phyloP scores from a whole-genome alignment of 441 rosid genomes.

The Raphanus hybrid region DNA sequence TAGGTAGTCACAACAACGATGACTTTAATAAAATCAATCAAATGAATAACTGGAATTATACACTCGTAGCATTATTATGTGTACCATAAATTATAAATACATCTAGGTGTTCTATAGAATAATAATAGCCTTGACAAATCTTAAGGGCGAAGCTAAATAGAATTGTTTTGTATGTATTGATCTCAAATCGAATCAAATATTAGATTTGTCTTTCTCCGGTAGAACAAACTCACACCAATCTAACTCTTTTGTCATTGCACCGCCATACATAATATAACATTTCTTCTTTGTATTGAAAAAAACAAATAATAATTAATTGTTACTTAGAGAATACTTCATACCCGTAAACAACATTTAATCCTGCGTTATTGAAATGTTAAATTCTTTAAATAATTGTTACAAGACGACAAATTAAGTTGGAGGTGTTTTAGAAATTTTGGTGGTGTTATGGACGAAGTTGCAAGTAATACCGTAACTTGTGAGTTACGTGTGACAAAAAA shows the following conservation, averaged over 20 bases:
- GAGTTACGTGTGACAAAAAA: background rate
- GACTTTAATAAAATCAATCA: constrained; percentile 4
- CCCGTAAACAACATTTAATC: constrained; percentile 1
- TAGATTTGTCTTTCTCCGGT: too few species aligned
- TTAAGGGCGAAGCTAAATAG: too few species aligned
- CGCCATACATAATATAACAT: too few species aligned
- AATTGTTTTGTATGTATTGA: too few species aligned
- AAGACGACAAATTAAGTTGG: background rate
- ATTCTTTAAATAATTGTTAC: background rate
- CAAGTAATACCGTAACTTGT: background rate
- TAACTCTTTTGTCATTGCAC: too few species aligned
- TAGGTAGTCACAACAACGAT: background rate
- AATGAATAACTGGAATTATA: background rate
- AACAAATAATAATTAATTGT: background rate
- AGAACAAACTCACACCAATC: too few species aligned
- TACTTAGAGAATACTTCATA: background rate
- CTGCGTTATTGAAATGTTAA: background rate
- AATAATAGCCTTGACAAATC: too few species aligned
- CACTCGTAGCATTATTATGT: background rate
- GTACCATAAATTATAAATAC: too few species aligned
- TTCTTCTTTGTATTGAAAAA: background rate
- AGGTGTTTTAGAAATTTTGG: background rate
- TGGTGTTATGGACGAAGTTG: background rate
- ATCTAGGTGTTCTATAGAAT: too few species aligned
- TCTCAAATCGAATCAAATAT: too few species aligned